These are phyloP conservation scores for Paxillus rubicundulus DNA, from an alignment of 768 basidiomycete species.

Conservation along the genomic window DNA sequence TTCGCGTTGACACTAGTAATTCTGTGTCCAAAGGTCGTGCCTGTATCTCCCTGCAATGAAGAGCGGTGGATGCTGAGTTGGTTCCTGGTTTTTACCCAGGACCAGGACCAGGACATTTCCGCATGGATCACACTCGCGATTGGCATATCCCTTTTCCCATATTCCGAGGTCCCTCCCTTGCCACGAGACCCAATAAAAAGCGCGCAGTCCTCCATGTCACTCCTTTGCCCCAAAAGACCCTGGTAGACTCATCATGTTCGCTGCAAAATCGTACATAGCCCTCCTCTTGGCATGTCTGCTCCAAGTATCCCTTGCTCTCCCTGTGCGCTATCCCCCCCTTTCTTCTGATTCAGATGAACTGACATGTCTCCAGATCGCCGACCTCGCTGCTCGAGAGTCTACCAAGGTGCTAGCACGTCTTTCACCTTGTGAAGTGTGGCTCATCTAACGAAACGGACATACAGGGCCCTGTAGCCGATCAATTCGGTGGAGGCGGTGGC, in stretches of 20 bases:
- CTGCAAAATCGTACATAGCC: conserved; percentile 18
- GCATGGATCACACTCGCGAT: conserved; percentile 15
- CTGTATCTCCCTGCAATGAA: conserved; percentile 18
- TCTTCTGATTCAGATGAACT: not conserved
- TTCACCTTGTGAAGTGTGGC: not conserved
- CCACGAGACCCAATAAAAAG: conserved; percentile 20
- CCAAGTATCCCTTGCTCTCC: conserved; percentile 22
- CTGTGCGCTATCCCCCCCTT: conserved; percentile 11
- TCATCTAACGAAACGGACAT: conserved; percentile 3
- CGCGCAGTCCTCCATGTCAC: conserved; percentile 4
- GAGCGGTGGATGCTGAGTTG: conserved; percentile 22
- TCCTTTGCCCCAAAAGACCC: not conserved
- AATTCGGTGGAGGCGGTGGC: conserved; percentile 19
- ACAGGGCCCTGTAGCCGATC: conserved; percentile 19
- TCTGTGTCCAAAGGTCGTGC: conserved; percentile 14
- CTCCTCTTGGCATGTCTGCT: conserved; percentile 20
- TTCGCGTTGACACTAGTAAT: conserved; percentile 6
- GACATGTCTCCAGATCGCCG: conserved; percentile 14
- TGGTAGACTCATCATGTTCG: conserved; percentile 15
- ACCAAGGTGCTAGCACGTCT: conserved; percentile 9
- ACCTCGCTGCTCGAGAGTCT: conserved; percentile 2
- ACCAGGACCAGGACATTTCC: conserved; percentile 20
- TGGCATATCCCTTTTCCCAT: conserved; percentile 22
- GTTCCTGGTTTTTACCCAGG: conserved; percentile 28
- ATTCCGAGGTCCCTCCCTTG: conserved; percentile 4